Base-by-base conservation (phyloP, 768 basidiomycete species). In the Macrolepiota fuliginosa region DNA sequence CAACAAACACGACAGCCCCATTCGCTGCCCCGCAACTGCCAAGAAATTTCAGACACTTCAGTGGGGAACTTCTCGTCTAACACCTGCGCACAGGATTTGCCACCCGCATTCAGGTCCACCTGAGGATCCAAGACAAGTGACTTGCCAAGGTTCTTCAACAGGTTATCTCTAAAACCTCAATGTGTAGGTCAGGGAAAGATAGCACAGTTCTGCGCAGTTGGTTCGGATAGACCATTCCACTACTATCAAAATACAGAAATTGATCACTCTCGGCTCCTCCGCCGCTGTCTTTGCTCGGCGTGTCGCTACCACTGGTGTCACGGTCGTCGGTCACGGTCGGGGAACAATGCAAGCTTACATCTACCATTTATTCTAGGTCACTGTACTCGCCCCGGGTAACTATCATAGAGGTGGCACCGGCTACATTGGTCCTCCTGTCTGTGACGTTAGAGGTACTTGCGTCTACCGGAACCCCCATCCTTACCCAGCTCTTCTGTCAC, bases 321-420 rank as follows among this genome's bases (percentile, higher is more conserved):
- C n/a, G n/a, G n/a, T n/a, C n/a, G n/a, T n/a, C n/a, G n/a, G n/a
- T 72, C n/a, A 59, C 70, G 17, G 65, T 71, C 13, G 73, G 67
- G 65, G 73, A 70, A 37, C 73, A 74, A 68, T 74, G 73, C 72
- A 63, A 17, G 65, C 13, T 36, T 36, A 12, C n/a, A n/a, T 36
- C 36, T 12, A 49, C 57, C 47, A 35, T 10, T n/a, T 49, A 52
- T 35, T 39, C 25, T 40, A 29, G 40, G 1, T 9, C 45, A 3
- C 12, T 17, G 4, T n/a, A 25, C 50, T 22, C 25, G 37, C 12
- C 54, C 13, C 25, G 13, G 25, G n/a, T n/a, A n/a, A 62, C 65
- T 12, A 66, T 40, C n/a, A 36, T 72, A 70, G 72, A 49, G 73
- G 69, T 56, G 74, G 74, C 49, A 68, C 67, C n/a, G 65, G 65